Base-by-base conservation (phyloP, 2,329 filamentous ascomycete genomes). In the Nigrospora sphaerica region DNA sequence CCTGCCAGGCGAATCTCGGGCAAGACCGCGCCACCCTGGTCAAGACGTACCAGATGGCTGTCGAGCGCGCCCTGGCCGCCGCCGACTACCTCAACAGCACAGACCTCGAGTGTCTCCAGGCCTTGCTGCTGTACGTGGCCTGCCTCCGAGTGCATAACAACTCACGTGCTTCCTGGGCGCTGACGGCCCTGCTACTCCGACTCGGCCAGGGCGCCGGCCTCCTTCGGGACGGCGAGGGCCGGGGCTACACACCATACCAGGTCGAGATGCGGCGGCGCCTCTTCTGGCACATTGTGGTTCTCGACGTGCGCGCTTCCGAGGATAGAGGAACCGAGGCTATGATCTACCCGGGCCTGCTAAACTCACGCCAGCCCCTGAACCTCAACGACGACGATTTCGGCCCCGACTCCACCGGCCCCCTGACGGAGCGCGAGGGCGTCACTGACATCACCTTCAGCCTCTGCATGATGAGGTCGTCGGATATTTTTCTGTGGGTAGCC, bases 281-380 rank as follows among this genome's bases (percentile, higher is more conserved):
- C 0, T 85, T 80, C 75, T 78, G 77, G 65, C 77, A 83, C 52
- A 71, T 85, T n/a, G 60, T 81, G 31, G 70, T 80, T n/a, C 67
- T 83, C 2, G 81, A 85, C 51, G 66, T 73, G 28, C 72, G 74
- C 9, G 71, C 71, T 1, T 71, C 76, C 7, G 76, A 81, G 53
- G 70, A 80, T 42, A 70, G 75, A 4, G 78, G 78, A 12, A 68
- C 70, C 2, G 69, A 63, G 14, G 62, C 69, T 12, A 62, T 69
- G n/a, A 63, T 77, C 7, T 59, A 67, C 10, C 56, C 58, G 6
- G 59, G 65, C n/a, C 61, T 60, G 12, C 75, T 70, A 51, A 70
- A 75, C 52, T 76, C 74, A 1, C 62, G 61, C 3, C 56, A 72
- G 6, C 77, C 77, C 0, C 64, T 70, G 12, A 78, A 80, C 46